Conservation (phyloP, 805 yeast genomes). For the Candida broadrunensis region DNA sequence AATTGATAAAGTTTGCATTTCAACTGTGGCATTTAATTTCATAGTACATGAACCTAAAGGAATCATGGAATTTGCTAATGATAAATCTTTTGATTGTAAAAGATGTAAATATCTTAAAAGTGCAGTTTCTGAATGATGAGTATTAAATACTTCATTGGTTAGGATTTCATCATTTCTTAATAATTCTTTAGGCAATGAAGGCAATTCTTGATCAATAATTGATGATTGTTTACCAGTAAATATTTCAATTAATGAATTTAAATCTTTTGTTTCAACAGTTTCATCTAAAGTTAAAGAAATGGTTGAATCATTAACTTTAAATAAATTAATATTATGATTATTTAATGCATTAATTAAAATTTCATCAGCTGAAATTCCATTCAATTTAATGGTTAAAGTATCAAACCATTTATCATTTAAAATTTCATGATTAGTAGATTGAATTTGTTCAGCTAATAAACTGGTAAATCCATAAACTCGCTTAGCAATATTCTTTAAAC, state of each 20-base stretch:
- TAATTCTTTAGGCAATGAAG: conserved; percentile 48
- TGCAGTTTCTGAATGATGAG: conserved; percentile 91
- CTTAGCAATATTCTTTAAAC: conserved; percentile 72
- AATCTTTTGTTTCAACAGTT: conserved; percentile 65
- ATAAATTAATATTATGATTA: conserved; percentile 70
- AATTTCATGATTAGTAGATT: conserved; percentile 41
- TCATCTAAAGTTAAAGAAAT: conserved; percentile 90
- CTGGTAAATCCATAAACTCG: conserved; percentile 75
- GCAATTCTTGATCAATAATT: conserved; percentile 28
- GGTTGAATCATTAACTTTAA: conserved; percentile 54
- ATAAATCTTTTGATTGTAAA: conserved; percentile 82
- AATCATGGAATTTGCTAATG: conserved; percentile 94
- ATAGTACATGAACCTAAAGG: conserved; percentile 97
- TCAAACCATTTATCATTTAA: conserved; percentile 75
- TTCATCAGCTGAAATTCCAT: conserved; percentile 50
- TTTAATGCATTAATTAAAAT: conserved; percentile 57
- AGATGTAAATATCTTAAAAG: conserved; percentile 87
- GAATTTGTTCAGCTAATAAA: conserved; percentile 61
- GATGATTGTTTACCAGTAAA: conserved; percentile 46
- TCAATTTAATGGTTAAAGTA: conserved; percentile 67
- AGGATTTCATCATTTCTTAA: conserved; percentile 60
- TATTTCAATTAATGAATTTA: conserved; percentile 52
- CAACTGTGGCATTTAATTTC: conserved; percentile 94
- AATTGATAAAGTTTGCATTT: conserved; percentile 92
- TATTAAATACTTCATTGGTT: conserved; percentile 74